Evolutionary conservation across 2,329 filamentous ascomycete genomes (phyloP), one percentile per base, ranked within the genome.

Genomic region (Fonsecaea nubica): DNA sequence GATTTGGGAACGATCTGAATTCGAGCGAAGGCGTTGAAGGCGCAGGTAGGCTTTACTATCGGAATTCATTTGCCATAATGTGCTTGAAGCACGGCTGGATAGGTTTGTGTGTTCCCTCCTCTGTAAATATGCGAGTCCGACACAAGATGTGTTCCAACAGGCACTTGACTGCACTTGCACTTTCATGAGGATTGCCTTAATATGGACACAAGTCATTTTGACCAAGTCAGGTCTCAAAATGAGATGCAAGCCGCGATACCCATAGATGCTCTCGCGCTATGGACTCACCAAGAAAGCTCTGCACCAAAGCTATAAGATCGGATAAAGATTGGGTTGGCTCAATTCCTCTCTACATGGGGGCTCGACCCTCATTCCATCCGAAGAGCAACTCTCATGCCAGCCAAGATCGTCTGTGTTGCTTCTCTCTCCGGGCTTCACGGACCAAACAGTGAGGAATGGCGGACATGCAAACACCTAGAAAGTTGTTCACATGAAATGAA

Each of bases 271-370:
- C 18, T 4, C 5, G 21, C 10, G 10, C 13, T 50, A 25, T 30
- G 21, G 21, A 30, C 12, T 12, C 5, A 30, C 4, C 10, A 25
- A 50, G 21, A 25, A 30, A 50, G 21, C 45, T 13, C 18, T 12
- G 45, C 18, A 50, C 21, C 25, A 13, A 50, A 13, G 45, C 42
- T 15, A 18, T 33, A n/a, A 9, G 9, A 33, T 33, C 66, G 70
- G 70, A 70, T 71, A 68, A 54, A 67, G 69, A 73, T 72, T 71
- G 66, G 70, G 70, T 71, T 69, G 62, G 60, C 70, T 69, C 57
- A 38, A 64, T 63, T 38, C 55, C 25, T 42, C 15, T 54, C 15
- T 36, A 57, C 48, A 58, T 68, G 40, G 62, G 53, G 70, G 67
- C 30, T 57, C 59, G 58, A 69, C 69, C 67, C 69, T 73, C 70